phyloP scores from a whole-genome alignment of 129 eudicot species.

The Ambrosia artemisiifolia region DNA sequence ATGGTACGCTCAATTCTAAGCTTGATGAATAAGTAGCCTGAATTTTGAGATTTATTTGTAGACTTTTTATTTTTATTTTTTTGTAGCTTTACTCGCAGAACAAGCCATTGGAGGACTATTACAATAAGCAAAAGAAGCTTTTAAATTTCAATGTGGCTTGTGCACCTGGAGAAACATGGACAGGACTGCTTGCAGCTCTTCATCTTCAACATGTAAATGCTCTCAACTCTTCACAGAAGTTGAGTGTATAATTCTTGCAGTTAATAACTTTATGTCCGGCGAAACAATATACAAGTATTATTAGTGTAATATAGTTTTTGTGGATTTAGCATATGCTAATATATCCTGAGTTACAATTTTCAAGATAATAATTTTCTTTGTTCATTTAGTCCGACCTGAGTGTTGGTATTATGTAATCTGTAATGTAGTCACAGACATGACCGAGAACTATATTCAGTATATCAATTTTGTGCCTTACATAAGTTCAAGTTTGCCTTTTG shows the following conservation, averaged over 20 bases:
- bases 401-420: conserved; percentile 28
- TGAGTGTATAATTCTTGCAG: conserved; percentile 49
- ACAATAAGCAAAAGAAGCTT: conserved; percentile 84
- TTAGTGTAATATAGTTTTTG: conserved; percentile 32
- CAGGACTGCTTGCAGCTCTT: conserved; percentile 79
- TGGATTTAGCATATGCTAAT: conserved; percentile 30
- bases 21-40: conserved; percentile 16
- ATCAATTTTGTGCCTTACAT: conserved; percentile 39
- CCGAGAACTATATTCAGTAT: conserved; percentile 1
- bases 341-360: conserved; percentile 29
- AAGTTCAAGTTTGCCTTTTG: conserved; percentile 15
- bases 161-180: conserved; percentile 84
- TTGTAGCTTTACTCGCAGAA: conserved; percentile 36
- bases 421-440: conserved; percentile 33
- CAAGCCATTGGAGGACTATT: conserved; percentile 80
- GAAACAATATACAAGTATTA: conserved; percentile 21
- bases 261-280: conserved; percentile 14
- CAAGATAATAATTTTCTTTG: conserved; percentile 25
- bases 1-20: conserved; percentile 36
- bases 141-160: conserved; percentile 75
- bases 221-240: conserved; percentile 51
- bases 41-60: not conserved
- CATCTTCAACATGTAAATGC: conserved; percentile 83
- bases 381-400: not conserved
- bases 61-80: conserved; percentile 2